Base-by-base conservation (phyloP, 202 grass and related monocot species). In the Dendrocalamus latiflorus region DNA sequence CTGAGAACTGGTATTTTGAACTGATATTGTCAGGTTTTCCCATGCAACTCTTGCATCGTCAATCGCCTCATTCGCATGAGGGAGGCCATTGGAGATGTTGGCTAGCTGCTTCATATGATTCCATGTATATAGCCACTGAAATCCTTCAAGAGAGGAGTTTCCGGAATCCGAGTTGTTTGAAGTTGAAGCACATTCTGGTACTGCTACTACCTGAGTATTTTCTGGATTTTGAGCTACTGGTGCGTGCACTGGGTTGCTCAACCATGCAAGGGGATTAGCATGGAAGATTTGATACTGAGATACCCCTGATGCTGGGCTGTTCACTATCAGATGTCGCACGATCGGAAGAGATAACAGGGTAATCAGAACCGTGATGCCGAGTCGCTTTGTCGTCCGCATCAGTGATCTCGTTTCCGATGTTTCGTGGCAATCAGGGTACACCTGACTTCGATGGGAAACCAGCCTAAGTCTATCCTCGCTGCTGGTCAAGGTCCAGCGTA, bases 31-130 rank as follows among this genome's bases (percentile, higher is more conserved):
- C 83, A 98, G 86, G 70, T 87, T 98, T 74, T 85, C 54, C 95
- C 95, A 98, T 65, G 93, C 93, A 75, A 74, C 76, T 83, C 78
- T 84, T 50, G 91, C 95, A 79, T 98, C 93, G 45, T 83, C 72
- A 42, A 95, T 90, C n/a, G 95, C 93, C 26, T 95, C 83, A 2
- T 50, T 76, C 24, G 93, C 93, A 75, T 95, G 93, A 71, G 93
- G 95, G 82, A 98, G 90, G 16, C 80, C 87, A 47, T 57, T 65
- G 41, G 85, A 76, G 76, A 79, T 73, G 67, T 87, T 87, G 59
- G 50, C n/a, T 30, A 98, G 54, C 26, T 86, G 87, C 41, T 81
- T 89, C 81, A 98, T 90, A 77, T 92, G 91, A 41, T 93, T 87
- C 95, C 95, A 98, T 54, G 89, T 90, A 33, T 92, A 33, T 41